Evolutionary conservation across 257 asterid species (phyloP).

Genomic region (Solanum dulcamara): DNA sequence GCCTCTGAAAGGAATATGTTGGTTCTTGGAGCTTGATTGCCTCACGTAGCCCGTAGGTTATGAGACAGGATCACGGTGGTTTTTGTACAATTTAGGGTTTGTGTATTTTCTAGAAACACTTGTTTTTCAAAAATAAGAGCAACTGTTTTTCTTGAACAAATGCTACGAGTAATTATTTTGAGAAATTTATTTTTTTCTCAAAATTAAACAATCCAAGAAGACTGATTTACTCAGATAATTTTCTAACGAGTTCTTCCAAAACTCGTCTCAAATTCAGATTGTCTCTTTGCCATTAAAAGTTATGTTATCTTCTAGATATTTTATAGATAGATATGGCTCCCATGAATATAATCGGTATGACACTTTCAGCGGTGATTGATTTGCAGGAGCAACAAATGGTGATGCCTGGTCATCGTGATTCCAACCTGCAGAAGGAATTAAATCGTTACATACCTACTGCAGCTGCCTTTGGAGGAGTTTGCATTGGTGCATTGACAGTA

Average conservation of each 20-base stretch:
- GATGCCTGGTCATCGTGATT: slow-evolving; percentile 68
- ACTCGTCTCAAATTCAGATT: background rate
- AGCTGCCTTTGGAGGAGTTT: slow-evolving; percentile 71
- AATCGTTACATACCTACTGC: slow-evolving; percentile 66
- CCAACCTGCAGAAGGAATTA: slow-evolving; percentile 56
- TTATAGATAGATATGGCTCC: background rate
- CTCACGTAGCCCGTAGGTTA: background rate
- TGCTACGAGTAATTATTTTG: too few species aligned
- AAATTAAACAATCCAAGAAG: background rate
- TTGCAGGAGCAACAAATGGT: slow-evolving; percentile 84
- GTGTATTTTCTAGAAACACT: background rate
- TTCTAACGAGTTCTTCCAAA: background rate
- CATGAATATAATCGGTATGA: background rate
- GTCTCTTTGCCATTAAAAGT: background rate
- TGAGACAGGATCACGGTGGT: background rate
- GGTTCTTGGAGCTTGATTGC: background rate
- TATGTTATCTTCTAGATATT: background rate
- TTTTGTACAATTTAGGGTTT: background rate
- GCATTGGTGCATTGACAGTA: slow-evolving; percentile 64
- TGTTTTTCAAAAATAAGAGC: background rate
- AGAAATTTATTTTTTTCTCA: background rate
- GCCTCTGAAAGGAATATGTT: background rate
- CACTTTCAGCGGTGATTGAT: background rate
- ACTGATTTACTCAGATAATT: background rate
- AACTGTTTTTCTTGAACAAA: too few species aligned